Base-by-base conservation (phyloP, 495 filamentous ascomycete species). In the Xylaria sp. region DNA sequence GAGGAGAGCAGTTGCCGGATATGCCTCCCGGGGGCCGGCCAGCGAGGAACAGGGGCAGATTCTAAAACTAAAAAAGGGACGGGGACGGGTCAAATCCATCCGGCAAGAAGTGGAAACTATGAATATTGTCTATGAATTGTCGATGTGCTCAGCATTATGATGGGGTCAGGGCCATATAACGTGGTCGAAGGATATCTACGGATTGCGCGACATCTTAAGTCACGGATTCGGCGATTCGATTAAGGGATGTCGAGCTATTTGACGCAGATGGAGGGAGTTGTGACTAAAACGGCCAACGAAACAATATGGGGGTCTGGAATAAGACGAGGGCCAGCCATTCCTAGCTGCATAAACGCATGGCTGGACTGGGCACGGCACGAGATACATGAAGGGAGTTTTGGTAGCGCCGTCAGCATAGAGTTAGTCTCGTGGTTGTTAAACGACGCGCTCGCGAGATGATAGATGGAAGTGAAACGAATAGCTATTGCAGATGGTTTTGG, bases 1-100 rank as follows among this genome's bases (percentile, higher is more conserved):
- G 88, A 70, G 88, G 88, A 0, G 88, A 90, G 74, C 81, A 82
- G 65, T 69, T 88, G 50, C 86, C 88, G 61, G 85, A 87, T 31
- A 77, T 74, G 46, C 73, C 77, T 0, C 29, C 66, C 59, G 44
- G 57, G 29, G 74, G 66, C 33, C 71, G 76, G 55, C 63, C 73
- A 5, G 57, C 19, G 33, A 79, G 78, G 61, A 65, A 57, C 8
- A 68, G 64, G 62, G 59, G 57, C 15, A 63, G 70, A 15, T 72
- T 61, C 17, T 72, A 29, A 69, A 44, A 46, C 9, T 15, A 37
- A 37, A 37, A 37, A 46, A 17, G 24, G 17, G 57, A 59, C 17
- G 2, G 2, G 57, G 44, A 21, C 11, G 0, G 33, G 19, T 19
- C 21, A 17, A 11, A 53, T 21, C 12, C 21, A 24, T 61, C 57